Evolutionary conservation across 352 stramenopile species (phyloP), one percentile per base, ranked within the genome.

Genomic region (Globisporangium cystogenes): DNA sequence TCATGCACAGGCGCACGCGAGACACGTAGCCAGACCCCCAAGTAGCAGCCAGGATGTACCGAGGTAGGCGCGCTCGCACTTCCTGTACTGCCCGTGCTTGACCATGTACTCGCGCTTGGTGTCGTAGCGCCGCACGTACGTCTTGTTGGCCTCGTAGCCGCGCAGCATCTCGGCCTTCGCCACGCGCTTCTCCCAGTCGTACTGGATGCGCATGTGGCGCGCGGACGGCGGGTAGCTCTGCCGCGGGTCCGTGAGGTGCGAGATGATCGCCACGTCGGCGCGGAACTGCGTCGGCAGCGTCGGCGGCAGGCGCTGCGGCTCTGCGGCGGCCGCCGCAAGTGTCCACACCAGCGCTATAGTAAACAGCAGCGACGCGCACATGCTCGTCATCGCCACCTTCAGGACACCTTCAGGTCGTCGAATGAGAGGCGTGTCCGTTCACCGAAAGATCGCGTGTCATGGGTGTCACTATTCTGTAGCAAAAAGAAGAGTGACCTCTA

Each of bases 101-200:
- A 86, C 76, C 76, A 86, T 86, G 58, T 86, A 90, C 64, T 90
- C 79, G 49, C 65, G 61, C 50, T 82, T 82, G 60, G 65, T 56
- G 48, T 87, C 79, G 53, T 90, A 90, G 23, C 76, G 79, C 2
- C 76, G 74, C 51, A 90, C 72, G 51, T 72, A 90, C 24, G 73
- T 83, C 48, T 86, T 90, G 55, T 73, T 75, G 37, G 70, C 62
- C n/a, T 90, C 80, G 60, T 84, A 79, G 39, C 79, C 79, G 40
- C 60, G 53, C 43, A 84, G 43, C 55, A 87, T 76, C 37, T 85
- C 74, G 4, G 79, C 79, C n/a, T 65, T 67, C 16, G 76, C 79
- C 16, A 86, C 33, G 27, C 75, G 63, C 66, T 86, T 62, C 52
- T 73, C 70, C 27, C 67, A 86, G 54, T 90, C 79, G 55, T 87